These are phyloP conservation scores for Russula vinacea DNA, from an alignment of 768 basidiomycete species.

Conservation along the genomic window DNA sequence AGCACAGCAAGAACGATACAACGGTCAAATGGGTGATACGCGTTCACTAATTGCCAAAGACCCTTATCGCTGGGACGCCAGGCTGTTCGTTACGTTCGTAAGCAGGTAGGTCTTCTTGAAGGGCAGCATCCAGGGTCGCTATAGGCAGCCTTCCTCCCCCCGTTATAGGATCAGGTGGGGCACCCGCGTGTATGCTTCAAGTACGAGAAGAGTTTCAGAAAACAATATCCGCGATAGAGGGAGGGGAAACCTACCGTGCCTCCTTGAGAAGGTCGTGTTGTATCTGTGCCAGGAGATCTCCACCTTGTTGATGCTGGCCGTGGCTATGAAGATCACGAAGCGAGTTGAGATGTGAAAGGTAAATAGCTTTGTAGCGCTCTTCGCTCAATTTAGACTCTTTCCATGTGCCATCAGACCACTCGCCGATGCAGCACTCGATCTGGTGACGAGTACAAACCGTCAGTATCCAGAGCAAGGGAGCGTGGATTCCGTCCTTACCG, in stretches of 20 bases:
- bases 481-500: conserved; percentile 3
- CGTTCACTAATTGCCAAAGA: too few species aligned
- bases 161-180: not conserved
- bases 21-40: too few species aligned
- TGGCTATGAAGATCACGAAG: conserved; percentile 2
- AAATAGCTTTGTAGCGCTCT: not conserved
- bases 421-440: conserved; percentile 22
- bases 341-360: conserved; percentile 4
- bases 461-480: too few species aligned
- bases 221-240: not conserved
- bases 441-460: not conserved
- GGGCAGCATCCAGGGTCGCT: not conserved
- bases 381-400: not conserved
- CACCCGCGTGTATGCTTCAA: conserved; percentile 9
- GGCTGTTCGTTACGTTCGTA: too few species aligned
- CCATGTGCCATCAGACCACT: conserved; percentile 8
- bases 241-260: conserved; percentile 12
- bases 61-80: too few species aligned
- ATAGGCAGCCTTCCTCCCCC: not conserved
- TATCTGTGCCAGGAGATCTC: conserved; percentile 1
- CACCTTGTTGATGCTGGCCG: not conserved
- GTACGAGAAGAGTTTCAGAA: not conserved
- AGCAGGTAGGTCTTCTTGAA: not conserved
- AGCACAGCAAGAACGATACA: too few species aligned
- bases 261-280: not conserved